Percentiles rank a stretch among this genome's conserved stretches.
Evolutionary conservation across 306 rosid genomes (phyloP).

Genomic region (Rosa multiflora): DNA sequence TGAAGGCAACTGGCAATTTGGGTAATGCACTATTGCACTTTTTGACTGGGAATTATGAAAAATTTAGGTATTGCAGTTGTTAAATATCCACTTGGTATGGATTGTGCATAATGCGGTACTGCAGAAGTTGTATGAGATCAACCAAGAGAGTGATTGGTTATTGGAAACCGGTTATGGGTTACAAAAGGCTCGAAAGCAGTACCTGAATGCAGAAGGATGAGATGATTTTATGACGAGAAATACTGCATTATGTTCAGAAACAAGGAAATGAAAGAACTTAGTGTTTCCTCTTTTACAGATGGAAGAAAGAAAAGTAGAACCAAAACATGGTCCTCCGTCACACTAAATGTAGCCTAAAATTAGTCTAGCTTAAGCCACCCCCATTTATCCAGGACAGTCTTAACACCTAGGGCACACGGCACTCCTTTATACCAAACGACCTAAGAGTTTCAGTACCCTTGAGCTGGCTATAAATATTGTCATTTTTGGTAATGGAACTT

Average conservation of each 20-base stretch:
- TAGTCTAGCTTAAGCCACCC: background rate
- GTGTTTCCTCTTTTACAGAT: background rate
- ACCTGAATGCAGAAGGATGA: background rate
- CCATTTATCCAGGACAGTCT: background rate
- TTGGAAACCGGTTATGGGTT: background rate
- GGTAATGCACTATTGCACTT: background rate
- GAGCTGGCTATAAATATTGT: background rate
- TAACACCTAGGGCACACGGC: background rate
- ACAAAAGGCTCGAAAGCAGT: background rate
- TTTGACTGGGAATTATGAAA: background rate
- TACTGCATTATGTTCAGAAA: background rate
- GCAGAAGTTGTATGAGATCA: background rate
- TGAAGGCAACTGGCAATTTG: background rate
- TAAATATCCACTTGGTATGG: background rate
- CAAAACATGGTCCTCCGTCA: background rate
- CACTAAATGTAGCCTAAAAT: background rate
- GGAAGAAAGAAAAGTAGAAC: background rate
- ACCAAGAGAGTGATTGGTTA: background rate
- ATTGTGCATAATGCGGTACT: background rate
- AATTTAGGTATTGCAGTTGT: background rate
- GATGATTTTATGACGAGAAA: background rate
- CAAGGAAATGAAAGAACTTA: background rate
- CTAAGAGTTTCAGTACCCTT: background rate
- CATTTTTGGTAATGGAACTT: background rate
- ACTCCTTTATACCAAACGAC: background rate